These are phyloP conservation scores for Grosmannia serpens DNA, from an alignment of 2,329 filamentous ascomycete species.

Conservation along the genomic window DNA sequence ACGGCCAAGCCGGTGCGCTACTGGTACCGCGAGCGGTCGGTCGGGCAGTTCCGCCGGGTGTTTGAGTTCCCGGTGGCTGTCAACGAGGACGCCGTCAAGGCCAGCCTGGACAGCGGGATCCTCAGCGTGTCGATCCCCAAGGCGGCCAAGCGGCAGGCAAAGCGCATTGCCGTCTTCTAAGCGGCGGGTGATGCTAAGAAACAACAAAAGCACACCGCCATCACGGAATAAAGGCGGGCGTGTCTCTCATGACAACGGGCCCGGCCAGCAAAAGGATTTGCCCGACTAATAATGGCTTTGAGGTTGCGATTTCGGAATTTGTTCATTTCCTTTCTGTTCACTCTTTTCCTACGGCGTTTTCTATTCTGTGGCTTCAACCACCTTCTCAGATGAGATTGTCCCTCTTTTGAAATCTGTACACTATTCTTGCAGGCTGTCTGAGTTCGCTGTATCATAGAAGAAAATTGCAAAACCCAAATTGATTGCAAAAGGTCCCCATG, in stretches of 20 bases:
- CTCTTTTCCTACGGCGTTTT: too few relatives aligned
- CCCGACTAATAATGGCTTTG: not conserved
- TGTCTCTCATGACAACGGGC: not conserved
- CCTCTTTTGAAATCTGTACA: too few relatives aligned
- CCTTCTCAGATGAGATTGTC: too few relatives aligned
- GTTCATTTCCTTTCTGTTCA: not conserved
- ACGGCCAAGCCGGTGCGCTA: conserved; percentile 27
- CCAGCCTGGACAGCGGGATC: conserved; percentile 54
- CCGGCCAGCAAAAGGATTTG: not conserved
- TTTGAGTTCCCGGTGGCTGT: conserved; percentile 58
- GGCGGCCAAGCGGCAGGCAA: conserved; percentile 45
- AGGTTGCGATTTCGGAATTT: not conserved
- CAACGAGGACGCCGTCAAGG: conserved; percentile 49
- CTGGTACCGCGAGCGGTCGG: conserved; percentile 57
- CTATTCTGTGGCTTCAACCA: too few relatives aligned
- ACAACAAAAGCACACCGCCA: not conserved
- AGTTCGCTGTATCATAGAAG: too few relatives aligned
- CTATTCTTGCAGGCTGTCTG: too few relatives aligned
- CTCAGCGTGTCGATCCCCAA: conserved; percentile 55
- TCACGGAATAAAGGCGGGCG: not conserved
- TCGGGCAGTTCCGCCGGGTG: conserved; percentile 56
- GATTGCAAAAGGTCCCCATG: too few relatives aligned
- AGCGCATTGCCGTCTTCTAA: conserved; percentile 45
- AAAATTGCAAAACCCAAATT: too few relatives aligned
- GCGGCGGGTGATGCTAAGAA: not conserved